Base-by-base conservation (phyloP, 805 yeast genomes). In the Wickerhamiella sorbophila region DNA sequence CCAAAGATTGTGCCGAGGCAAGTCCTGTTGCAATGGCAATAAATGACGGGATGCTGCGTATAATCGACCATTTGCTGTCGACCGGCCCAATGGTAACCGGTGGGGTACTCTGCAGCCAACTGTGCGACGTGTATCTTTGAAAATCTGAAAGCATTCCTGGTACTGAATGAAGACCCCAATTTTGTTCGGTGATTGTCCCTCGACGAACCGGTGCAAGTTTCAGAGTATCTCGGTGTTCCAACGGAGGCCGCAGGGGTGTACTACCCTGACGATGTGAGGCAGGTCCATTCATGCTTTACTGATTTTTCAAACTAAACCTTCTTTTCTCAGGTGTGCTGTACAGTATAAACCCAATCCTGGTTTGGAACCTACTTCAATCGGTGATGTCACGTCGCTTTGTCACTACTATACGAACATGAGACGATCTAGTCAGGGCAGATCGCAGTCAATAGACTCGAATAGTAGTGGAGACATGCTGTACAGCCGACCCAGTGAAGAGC, bases 91-190 rank as follows among this genome's bases (percentile, higher is more conserved):
- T 6, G 5, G 26, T 6, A 3, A 33, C 17, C 16, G 9, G 3
- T 2, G 41, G 44, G 2, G 46, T 44, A 18, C 42, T 31, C 10
- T 38, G 45, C 15, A 46, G 41, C 34, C 45, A 48, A 20, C 51
- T 47, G 38, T 52, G 60, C 22, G 61, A 55, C 1, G 63, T 56
- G 46, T 60, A 63, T 15, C 62, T 38, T 42, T 56, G 58, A 47
- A 60, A 60, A 44, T 60, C 63, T 9, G 53, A 52, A 31, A 60
- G 52, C 50, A 60, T 51, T 6, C 55, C 51, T 1, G 64, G 63
- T 4, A 60, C 64, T 8, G 60, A 53, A 42, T 46, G 58, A 27
- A 60, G 46, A 14, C 64, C 64, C 64, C 64, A 60, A 14, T 51
- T 52, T 34, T 56, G 60, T 10, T 56, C 51, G 4, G 47, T 36